Conservation (phyloP, 2,329 filamentous ascomycete species). For the Ilyonectria robusta region DNA sequence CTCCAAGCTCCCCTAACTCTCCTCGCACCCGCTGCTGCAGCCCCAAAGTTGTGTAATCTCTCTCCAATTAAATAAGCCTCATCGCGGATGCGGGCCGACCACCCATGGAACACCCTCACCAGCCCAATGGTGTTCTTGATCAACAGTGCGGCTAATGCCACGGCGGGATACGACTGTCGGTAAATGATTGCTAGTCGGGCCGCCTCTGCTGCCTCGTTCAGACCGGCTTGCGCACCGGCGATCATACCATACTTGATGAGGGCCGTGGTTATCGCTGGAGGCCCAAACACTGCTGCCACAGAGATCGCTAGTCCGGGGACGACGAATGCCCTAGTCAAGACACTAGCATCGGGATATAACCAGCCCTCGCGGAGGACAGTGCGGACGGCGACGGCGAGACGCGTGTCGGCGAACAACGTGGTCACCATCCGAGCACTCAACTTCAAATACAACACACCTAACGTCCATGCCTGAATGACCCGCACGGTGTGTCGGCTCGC, state of each 20-base stretch:
- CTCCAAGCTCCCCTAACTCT: constrained; percentile 56
- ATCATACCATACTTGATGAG: constrained; percentile 48
- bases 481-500: constrained; percentile 78
- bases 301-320: constrained; percentile 79
- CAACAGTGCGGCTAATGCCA: constrained; percentile 64
- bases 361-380: constrained; percentile 83
- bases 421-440: constrained; percentile 79
- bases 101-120: constrained; percentile 76
- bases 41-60: constrained; percentile 91
- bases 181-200: constrained; percentile 59
- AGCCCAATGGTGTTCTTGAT: constrained; percentile 63
- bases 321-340: constrained; percentile 91
- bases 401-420: constrained; percentile 76
- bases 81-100: constrained; percentile 87
- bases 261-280: constrained; percentile 69
- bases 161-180: constrained; percentile 79
- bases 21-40: constrained; percentile 55
- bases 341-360: constrained; percentile 80
- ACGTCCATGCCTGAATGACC: constrained; percentile 92
- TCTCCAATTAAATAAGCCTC: constrained; percentile 98
- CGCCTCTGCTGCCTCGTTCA: constrained; percentile 44
- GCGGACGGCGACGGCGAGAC: constrained; percentile 80
- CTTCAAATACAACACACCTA: constrained; percentile 92
- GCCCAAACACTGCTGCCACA: constrained; percentile 72
- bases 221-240: constrained; percentile 34